Evolutionary conservation across 768 basidiomycete genomes (phyloP).

Genomic region (Lactarius trivialis): DNA sequence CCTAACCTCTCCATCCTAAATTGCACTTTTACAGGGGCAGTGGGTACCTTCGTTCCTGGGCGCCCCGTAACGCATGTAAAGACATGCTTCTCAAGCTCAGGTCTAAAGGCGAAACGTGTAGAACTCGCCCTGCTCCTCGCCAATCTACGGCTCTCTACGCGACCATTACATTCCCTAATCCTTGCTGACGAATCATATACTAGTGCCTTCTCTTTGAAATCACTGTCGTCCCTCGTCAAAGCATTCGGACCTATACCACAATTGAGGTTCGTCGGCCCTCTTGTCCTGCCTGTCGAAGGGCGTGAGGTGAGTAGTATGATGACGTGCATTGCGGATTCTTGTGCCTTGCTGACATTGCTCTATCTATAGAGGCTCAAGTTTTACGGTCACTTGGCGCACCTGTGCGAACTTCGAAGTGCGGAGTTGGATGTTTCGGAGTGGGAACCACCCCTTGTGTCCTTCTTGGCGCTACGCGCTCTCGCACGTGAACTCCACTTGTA

Average conservation of each 20-base stretch:
- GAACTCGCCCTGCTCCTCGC: constrained; percentile 47
- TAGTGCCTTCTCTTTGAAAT: constrained; percentile 46
- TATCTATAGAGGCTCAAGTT: constrained; percentile 48
- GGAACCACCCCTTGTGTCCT: constrained; percentile 49
- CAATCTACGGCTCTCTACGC: constrained; percentile 40
- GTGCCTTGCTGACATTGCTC: neutral
- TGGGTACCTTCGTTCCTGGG: constrained; percentile 46
- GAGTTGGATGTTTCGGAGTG: constrained; percentile 64
- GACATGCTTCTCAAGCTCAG: constrained; percentile 59
- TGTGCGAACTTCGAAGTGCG: constrained; percentile 45
- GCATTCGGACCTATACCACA: constrained; percentile 29
- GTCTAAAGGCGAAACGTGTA: constrained; percentile 40
- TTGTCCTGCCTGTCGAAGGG: constrained; percentile 54
- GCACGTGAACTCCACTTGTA: constrained; percentile 57
- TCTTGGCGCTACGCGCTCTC: constrained; percentile 50
- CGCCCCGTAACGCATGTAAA: constrained; percentile 58
- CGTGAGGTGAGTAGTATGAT: constrained; percentile 38
- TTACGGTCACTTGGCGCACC: constrained; percentile 51
- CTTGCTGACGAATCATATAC: constrained; percentile 57
- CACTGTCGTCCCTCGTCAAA: constrained; percentile 40
- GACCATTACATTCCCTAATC: constrained; percentile 46
- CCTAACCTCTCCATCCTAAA: constrained; percentile 49
- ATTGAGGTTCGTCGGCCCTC: constrained; percentile 55
- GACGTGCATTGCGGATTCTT: neutral
- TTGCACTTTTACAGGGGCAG: constrained; percentile 65